Evolutionary conservation across 1,284 basidiomycete species (phyloP).

Genomic region (Leccinum fuscescens): DNA sequence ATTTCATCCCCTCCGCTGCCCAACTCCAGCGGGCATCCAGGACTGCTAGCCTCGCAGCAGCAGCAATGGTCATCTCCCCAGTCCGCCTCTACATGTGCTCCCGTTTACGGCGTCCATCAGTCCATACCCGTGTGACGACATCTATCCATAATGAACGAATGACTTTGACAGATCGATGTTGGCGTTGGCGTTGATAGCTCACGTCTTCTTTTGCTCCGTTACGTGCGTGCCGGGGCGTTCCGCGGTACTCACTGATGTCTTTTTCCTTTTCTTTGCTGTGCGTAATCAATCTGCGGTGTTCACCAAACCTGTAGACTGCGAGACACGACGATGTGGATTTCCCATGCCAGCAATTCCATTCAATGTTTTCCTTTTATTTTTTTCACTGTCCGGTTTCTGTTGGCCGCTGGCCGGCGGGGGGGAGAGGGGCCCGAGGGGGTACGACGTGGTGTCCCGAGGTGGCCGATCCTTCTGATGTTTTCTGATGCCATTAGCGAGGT

Average conservation of each 20-base stretch:
- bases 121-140: conserved; percentile 7
- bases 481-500: background rate
- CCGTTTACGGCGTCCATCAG: background rate
- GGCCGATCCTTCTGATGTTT: background rate
- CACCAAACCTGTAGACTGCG: background rate
- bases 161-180: background rate
- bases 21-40: background rate
- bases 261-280: background rate
- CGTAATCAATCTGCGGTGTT: background rate
- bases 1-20: background rate
- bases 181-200: background rate
- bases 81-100: background rate
- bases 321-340: background rate
- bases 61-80: background rate
- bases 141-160: background rate
- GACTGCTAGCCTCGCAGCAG: background rate
- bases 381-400: background rate
- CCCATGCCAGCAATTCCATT: background rate
- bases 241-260: background rate
- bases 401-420: background rate
- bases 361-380: background rate
- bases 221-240: background rate
- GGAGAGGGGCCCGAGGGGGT: background rate
- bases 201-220: background rate
- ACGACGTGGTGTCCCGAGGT: background rate